A percentile compares a stretch with the other conserved stretches of the same genome.
These are phyloP conservation scores for Rhododendron ferrugineum DNA, from an alignment of 148 eudicot genomes.

Conservation along the genomic window DNA sequence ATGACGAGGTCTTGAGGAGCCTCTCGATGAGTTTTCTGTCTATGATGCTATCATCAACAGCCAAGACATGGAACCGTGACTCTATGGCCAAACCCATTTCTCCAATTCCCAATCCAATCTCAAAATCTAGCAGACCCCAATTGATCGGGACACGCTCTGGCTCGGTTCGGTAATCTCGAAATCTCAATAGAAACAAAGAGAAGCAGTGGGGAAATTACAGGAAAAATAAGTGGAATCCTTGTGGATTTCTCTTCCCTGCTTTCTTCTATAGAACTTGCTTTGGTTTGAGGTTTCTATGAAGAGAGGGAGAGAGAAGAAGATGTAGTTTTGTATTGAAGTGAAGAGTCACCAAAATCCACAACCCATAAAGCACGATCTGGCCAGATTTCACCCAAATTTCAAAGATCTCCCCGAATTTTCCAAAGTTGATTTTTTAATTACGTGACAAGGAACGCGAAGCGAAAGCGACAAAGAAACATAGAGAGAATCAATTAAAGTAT, in stretches of 20 bases:
- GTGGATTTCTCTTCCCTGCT: not conserved
- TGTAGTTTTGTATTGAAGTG: conserved; percentile 19
- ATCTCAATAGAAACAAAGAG: not conserved
- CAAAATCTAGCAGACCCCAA: too few relatives aligned
- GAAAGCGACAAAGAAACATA: conserved; percentile 12
- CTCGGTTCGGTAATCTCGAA: not conserved
- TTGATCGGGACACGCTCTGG: too few relatives aligned
- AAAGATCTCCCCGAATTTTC: conserved; percentile 28
- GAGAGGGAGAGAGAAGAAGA: conserved; percentile 5
- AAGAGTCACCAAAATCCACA: conserved; percentile 50
- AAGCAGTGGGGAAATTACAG: not conserved
- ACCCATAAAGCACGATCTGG: conserved; percentile 68
- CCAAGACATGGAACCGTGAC: conserved; percentile 87
- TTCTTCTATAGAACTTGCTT: not conserved
- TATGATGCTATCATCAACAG: conserved; percentile 89
- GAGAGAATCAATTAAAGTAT: conserved; percentile 6
- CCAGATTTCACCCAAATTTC: conserved; percentile 46
- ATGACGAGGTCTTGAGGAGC: conserved; percentile 84
- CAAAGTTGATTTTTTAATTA: conserved; percentile 26
- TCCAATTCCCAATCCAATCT: conserved; percentile 11
- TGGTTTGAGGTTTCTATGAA: conserved; percentile 10
- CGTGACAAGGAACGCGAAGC: conserved; percentile 29
- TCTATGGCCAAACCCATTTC: conserved; percentile 75
- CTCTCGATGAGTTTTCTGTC: conserved; percentile 90
- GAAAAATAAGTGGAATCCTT: not conserved